Base-by-base conservation (phyloP, 768 basidiomycete species). In the Antrodiella citrinella region DNA sequence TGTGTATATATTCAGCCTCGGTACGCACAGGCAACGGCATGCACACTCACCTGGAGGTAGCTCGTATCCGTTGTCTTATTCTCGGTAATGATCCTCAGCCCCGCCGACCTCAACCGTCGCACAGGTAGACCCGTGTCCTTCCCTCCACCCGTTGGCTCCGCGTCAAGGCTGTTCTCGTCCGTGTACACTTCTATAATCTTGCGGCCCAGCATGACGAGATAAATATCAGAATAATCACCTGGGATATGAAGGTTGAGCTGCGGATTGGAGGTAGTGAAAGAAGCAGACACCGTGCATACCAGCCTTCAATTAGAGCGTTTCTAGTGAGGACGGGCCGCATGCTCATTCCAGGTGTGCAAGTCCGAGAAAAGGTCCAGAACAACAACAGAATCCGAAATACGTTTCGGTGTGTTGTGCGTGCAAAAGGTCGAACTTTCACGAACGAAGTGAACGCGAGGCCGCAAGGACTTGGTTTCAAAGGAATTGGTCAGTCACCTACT, bases 81-180 rank as follows among this genome's bases (percentile, higher is more conserved):
- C 50, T 54, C 53, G 3, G 56, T 57, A 44, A 55, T 48, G 38
- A 58, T 54, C 19, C 54, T 51, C 26, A 58, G 43, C 2, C 54
- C 51, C 7, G 54, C 45, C 4, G 56, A 52, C 45, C 53, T 54
- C 39, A 49, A 26, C 15, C 51, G 48, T 20, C 56, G 47, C 13
- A 57, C 41, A 24, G 53, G 38, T 5, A 57, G 49, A 18, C 56
- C 51, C 3, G 47, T 46, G 12, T 51, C 51, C 25, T 44, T 19
- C 3, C 22, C 42, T 4, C 49, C 15, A 13, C n/a, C 22, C 19
- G 51, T 26, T 21, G 40, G 21, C n/a, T 26, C 22, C 7, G 43
- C 20, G 25, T 44, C 20, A 13, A 47, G 50, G 4, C 40, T 10
- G 20, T 54, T 49, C 11, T 30, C 38, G n/a, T 48, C 45, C 12